Evolutionary conservation across 2,329 filamentous ascomycete species (phyloP).

Genomic region (Talaromyces sp.): DNA sequence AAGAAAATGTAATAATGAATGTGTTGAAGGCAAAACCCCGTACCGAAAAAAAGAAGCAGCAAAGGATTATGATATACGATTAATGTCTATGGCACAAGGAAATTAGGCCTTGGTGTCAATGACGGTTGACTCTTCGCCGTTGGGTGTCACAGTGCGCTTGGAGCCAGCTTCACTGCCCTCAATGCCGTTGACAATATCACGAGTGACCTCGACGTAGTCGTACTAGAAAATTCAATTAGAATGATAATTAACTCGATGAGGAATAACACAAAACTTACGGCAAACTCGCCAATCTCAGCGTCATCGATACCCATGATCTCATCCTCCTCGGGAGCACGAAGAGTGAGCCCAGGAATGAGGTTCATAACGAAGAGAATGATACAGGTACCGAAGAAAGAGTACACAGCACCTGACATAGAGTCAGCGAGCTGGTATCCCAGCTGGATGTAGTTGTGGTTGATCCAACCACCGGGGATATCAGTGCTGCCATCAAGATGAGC

Average conservation of each 20-base stretch:
- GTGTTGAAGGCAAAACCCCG: neutral
- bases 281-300: slow-evolving; percentile 88
- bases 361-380: slow-evolving; percentile 81
- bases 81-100: slow-evolving; percentile 5
- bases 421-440: slow-evolving; percentile 83
- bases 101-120: slow-evolving; percentile 31
- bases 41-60: neutral
- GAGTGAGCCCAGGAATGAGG: slow-evolving; percentile 72
- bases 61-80: slow-evolving; percentile 13
- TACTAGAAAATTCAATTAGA: slow-evolving; percentile 54
- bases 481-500: slow-evolving; percentile 74
- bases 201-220: slow-evolving; percentile 83
- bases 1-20: neutral
- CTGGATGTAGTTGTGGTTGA: slow-evolving; percentile 82
- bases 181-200: slow-evolving; percentile 63
- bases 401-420: slow-evolving; percentile 72
- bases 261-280: slow-evolving; percentile 51
- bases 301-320: slow-evolving; percentile 87
- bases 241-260: neutral
- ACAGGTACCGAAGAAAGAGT: slow-evolving; percentile 77
- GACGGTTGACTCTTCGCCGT: slow-evolving; percentile 17
- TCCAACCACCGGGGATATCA: slow-evolving; percentile 73
- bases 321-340: slow-evolving; percentile 74
- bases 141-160: slow-evolving; percentile 34
- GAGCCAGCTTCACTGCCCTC: slow-evolving; percentile 30